Base-by-base conservation (phyloP, 331 rosid genomes). In the Quercus lobata region DNA sequence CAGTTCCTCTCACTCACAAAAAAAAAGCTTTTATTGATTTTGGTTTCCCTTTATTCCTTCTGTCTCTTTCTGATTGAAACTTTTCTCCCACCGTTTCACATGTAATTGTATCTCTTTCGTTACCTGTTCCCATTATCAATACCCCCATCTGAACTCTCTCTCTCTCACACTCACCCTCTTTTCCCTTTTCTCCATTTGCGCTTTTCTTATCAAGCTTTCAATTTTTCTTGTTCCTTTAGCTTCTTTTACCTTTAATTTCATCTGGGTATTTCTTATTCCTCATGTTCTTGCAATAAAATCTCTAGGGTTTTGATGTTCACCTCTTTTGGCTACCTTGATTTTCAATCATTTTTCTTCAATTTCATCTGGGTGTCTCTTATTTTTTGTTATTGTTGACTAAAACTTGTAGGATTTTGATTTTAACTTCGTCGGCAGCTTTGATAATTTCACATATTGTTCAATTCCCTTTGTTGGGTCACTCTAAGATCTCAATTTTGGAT, bases 1-100 rank as follows among this genome's bases (percentile, higher is more conserved):
- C 62, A 22, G 73, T 81, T 65, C 76, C 81, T 79, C 32, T 79
- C 32, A 44, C 17, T 79, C 32, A 32, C 68, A 34, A 27, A 56
- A 66, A 34, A 34, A 34, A 56, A 58, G 49, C 61, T 56, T 77
- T 82, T 46, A 49, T 12, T 55, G 73, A 69, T 71, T 62, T 69
- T 54, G 58, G 35, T 79, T 65, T 17, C 76, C 54, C 82, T 83
- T 78, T 84, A 73, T 87, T 75, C 81, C 55, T 70, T 14, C 76
- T 66, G 54, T 85, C 88, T 74, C 80, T 79, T 83, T 85, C 74
- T 66, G 71, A 74, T 73, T 77, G 73, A 46, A 81, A 73, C 84
- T 74, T 83, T 74, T 60, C 72, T 72, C 71, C 84, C 79, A 66
- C 80, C 81, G 81, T 70, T 75, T 78, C 79, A 77, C 81, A 60